These are phyloP conservation scores for Sporothrix euskadiensis DNA, from an alignment of 2,329 filamentous ascomycete species.

Conservation along the genomic window DNA sequence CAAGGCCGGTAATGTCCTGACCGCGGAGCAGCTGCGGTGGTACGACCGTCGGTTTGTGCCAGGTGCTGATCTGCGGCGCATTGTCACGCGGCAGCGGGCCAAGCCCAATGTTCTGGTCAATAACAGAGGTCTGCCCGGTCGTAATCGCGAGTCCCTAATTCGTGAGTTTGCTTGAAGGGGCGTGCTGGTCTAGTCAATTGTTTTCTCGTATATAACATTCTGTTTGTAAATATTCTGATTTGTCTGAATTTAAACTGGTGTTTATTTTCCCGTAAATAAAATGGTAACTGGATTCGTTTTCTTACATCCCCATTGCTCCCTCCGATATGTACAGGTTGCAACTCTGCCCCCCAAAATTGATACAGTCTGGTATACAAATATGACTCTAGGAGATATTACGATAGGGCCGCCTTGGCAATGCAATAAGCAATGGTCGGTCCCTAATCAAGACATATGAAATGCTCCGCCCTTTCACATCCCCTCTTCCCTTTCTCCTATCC, in stretches of 20 bases:
- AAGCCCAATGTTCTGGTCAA: not conserved
- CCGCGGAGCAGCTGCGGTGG: not conserved
- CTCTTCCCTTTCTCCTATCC: not conserved
- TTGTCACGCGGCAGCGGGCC: not conserved
- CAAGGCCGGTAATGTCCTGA: not conserved
- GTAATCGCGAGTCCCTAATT: slow-evolving; percentile 21
- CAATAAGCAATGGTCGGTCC: not conserved
- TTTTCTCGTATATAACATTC: not conserved
- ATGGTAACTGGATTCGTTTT: not conserved
- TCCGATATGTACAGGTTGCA: not conserved
- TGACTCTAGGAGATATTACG: slow-evolving; percentile 4
- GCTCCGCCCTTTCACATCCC: not conserved
- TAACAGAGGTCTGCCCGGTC: not conserved
- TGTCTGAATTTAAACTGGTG: not conserved
- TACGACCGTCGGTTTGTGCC: slow-evolving; percentile 7
- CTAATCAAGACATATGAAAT: not conserved
- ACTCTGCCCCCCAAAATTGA: not conserved
- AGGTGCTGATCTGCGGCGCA: slow-evolving; percentile 12
- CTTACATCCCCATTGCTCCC: not conserved
- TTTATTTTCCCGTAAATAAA: not conserved
- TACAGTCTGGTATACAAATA: slow-evolving; percentile 15
- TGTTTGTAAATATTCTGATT: not conserved
- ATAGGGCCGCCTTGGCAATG: not conserved
- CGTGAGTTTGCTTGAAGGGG: slow-evolving; percentile 30
- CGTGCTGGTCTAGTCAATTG: not conserved